Evolutionary conservation across 148 eudicot species (phyloP).

Genomic region (Camellia lanceoleosa): DNA sequence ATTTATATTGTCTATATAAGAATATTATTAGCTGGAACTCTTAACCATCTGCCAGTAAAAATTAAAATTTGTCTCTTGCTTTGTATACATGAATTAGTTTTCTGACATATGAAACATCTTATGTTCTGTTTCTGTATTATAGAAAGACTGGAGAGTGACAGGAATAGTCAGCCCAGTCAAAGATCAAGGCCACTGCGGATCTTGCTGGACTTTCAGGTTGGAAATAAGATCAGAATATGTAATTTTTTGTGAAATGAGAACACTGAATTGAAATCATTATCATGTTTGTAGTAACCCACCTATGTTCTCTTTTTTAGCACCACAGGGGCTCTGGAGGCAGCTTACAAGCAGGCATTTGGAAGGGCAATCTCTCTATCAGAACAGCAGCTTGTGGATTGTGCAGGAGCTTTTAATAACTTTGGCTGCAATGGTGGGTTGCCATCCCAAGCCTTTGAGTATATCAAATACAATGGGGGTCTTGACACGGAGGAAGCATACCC

Average conservation of each 20-base stretch:
- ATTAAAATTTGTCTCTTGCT: constrained; percentile 3
- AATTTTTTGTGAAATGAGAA: neutral
- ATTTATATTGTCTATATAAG: neutral
- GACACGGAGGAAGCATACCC: constrained; percentile 96
- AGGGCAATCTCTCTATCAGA: constrained; percentile 84
- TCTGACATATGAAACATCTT: neutral
- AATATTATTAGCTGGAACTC: neutral
- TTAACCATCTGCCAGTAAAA: neutral
- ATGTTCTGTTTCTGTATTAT: constrained; percentile 24
- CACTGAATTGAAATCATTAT: neutral
- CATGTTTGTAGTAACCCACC: neutral
- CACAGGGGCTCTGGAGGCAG: constrained; percentile 97
- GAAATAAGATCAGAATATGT: neutral
- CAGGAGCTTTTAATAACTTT: constrained; percentile 66
- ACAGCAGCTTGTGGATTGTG: constrained; percentile 99
- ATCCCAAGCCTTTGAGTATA: constrained; percentile 94
- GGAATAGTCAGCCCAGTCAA: constrained; percentile 97
- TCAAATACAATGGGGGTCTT: constrained; percentile 91
- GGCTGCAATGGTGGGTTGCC: constrained; percentile 98
- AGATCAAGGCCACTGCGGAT: constrained; percentile 87
- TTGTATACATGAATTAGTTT: neutral
- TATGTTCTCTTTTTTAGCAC: constrained; percentile 50
- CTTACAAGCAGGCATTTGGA: constrained; percentile 86
- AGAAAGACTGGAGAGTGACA: constrained; percentile 93
- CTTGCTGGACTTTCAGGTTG: constrained; percentile 99